These are phyloP conservation scores for Canariomyces notabilis DNA, from an alignment of 2,329 filamentous ascomycete genomes.

Conservation along the genomic window DNA sequence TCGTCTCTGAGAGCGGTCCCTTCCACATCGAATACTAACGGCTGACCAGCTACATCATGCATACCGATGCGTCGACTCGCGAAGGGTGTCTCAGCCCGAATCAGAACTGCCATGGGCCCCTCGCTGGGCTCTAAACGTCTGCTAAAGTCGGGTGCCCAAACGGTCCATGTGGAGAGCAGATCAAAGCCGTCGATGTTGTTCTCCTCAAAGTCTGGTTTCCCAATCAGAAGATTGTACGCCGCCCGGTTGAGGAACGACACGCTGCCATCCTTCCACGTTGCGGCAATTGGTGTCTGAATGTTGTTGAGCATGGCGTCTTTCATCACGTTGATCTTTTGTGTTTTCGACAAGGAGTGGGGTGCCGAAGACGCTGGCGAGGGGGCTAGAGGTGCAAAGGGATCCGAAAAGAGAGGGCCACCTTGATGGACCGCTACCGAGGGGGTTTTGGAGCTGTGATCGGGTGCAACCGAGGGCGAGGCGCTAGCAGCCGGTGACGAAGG, in stretches of 20 bases:
- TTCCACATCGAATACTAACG: slow-evolving; percentile 57
- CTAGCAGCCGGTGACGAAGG: slow-evolving; percentile 31
- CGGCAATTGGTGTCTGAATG: slow-evolving; percentile 67
- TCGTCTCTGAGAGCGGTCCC: slow-evolving; percentile 66
- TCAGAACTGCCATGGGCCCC: slow-evolving; percentile 61
- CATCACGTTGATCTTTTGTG: slow-evolving; percentile 69
- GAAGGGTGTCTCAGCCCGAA: slow-evolving; percentile 57
- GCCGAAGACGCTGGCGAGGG: slow-evolving; percentile 53
- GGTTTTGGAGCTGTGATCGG: slow-evolving; percentile 44
- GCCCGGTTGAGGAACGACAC: slow-evolving; percentile 68
- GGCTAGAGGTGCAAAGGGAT: slow-evolving; percentile 62
- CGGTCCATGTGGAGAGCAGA: slow-evolving; percentile 53
- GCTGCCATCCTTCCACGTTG: slow-evolving; percentile 76
- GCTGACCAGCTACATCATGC: slow-evolving; percentile 47
- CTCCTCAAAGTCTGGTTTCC: slow-evolving; percentile 32
- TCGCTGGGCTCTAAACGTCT: slow-evolving; percentile 52
- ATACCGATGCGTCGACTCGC: slow-evolving; percentile 58
- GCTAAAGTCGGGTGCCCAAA: slow-evolving; percentile 65
- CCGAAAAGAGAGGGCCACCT: slow-evolving; percentile 47
- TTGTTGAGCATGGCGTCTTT: slow-evolving; percentile 75
- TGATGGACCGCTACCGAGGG: slow-evolving; percentile 44
- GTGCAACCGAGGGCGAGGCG: slow-evolving; percentile 43
- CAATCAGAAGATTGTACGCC: slow-evolving; percentile 47
- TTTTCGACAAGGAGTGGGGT: slow-evolving; percentile 57
- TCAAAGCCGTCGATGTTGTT: slow-evolving; percentile 46